Base-by-base conservation (phyloP, 192 early-diverging fungal genomes). In the Entomortierella chlamydospora region DNA sequence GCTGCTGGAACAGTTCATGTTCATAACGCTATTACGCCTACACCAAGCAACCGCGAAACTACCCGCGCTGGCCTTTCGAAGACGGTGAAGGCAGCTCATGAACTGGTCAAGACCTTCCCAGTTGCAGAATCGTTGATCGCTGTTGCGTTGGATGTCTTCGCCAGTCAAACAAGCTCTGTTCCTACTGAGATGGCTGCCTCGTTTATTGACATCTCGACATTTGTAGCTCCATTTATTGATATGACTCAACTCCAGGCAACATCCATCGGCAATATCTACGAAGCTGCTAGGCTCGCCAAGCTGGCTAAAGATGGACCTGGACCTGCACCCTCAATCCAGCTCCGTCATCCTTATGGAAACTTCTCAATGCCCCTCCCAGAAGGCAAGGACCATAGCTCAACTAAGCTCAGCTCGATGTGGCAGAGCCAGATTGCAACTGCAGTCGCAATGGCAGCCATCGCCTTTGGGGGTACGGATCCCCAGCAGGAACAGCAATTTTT, bases 1-100 rank as follows among this genome's bases (percentile, higher is more conserved):
- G 76, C 73, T 13, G 79, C 79, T 18, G 79, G 79, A 45, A 81
- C 81, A 10, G 73, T 82, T 37, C 83, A 84, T 57, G 81, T 81
- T 26, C 81, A 79, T 51, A 84, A 82, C 51, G 83, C 83, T n/a
- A 70, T 79, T 37, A 61, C 68, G 0, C 76, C 76, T 5, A 79
- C 76, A 3, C 76, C 76, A 15, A 79, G 68, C 57, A 79, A 79
- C 57, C 54, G 76, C 10, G 76, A 79, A 47, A 79, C 76, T 8
- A 79, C 76, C 6, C 76, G 76, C 4, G 76, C 76, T 29, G 76
- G 76, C 23, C 63, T 79, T 4, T 79, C 76, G 52, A 79, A 79
- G 63, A 79, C 76, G 20, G 76, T 79, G 31, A 79, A 79, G 63
- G 76, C 76, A 0, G 76, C 76, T 0, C 76, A 79, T 25, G 76